Percentiles rank a stretch among this genome's conserved stretches.
Evolutionary conservation across 2,329 filamentous ascomycete genomes (phyloP).

Genomic region (Ambrosiella xylebori): DNA sequence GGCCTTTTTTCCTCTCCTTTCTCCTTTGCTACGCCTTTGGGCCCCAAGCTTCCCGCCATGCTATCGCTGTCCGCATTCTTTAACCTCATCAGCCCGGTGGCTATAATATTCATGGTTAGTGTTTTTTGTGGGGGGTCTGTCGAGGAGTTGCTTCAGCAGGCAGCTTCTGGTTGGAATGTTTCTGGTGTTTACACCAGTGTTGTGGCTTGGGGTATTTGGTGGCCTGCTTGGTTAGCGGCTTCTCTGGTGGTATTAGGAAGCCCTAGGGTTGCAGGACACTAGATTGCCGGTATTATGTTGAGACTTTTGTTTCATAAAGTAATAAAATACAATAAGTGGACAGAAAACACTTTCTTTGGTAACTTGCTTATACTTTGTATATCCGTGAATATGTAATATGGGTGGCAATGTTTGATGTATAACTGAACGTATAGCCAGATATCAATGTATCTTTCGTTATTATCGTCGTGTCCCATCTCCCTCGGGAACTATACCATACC

Average conservation of each 20-base stretch:
- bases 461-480: constrained; percentile 1
- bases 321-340: background rate
- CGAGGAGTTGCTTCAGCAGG: constrained; percentile 46
- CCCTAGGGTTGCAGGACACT: background rate
- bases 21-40: constrained; percentile 47
- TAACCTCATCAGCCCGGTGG: constrained; percentile 43
- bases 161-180: constrained; percentile 76
- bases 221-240: constrained; percentile 72
- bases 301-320: background rate
- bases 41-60: constrained; percentile 24
- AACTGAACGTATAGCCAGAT: background rate
- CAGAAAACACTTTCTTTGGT: too few relatives aligned
- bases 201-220: constrained; percentile 89
- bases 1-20: constrained; percentile 65
- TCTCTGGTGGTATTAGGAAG: constrained; percentile 31
- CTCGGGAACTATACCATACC: background rate
- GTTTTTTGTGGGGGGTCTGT: constrained; percentile 26
- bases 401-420: background rate
- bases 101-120: constrained; percentile 34
- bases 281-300: background rate
- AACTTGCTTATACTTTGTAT: background rate
- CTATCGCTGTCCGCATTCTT: constrained; percentile 27
- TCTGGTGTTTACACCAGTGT: constrained; percentile 81
- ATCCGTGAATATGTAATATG: background rate
- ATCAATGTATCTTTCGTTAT: constrained; percentile 7